Evolutionary conservation across 345 rosid species (phyloP).

Genomic region (Cardamine resedifolia): DNA sequence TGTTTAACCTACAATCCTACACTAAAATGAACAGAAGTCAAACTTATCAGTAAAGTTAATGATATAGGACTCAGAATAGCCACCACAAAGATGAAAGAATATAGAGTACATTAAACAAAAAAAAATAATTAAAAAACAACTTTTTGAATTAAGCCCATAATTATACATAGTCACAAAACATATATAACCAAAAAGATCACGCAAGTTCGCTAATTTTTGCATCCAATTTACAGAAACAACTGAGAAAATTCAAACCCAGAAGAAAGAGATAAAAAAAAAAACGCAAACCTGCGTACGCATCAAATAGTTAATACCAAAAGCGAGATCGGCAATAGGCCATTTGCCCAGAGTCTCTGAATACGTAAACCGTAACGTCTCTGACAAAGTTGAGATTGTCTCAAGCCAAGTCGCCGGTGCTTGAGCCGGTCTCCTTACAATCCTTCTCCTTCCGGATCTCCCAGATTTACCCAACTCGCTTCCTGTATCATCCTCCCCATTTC

Average conservation of each 20-base stretch:
- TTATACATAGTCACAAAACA: neutral
- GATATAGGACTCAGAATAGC: neutral
- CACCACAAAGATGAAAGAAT: neutral
- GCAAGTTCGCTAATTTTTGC: conserved; percentile 4
- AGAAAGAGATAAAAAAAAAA: conserved; percentile 14
- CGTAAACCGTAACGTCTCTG: conserved; percentile 87
- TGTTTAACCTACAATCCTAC: neutral
- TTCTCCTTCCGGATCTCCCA: conserved; percentile 62
- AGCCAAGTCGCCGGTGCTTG: conserved; percentile 96
- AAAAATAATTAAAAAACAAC: neutral
- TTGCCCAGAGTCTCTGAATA: conserved; percentile 95
- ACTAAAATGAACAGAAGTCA: neutral
- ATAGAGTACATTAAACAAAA: neutral
- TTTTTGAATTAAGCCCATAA: neutral
- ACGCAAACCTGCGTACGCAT: conserved; percentile 79
- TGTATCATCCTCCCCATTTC: conserved; percentile 40
- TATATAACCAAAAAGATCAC: neutral
- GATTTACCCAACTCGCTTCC: conserved; percentile 61
- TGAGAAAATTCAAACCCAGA: neutral
- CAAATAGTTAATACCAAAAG: conserved; percentile 91
- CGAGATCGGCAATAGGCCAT: conserved; percentile 97
- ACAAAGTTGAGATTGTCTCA: conserved; percentile 77
- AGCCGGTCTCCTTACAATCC: conserved; percentile 70
- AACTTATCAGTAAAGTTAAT: conserved; percentile 1
- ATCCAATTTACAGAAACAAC: neutral